A percentile compares a stretch with the other conserved stretches of the same genome.
Conservation (phyloP, 305 asterid genomes). For the Rubia occidens region DNA sequence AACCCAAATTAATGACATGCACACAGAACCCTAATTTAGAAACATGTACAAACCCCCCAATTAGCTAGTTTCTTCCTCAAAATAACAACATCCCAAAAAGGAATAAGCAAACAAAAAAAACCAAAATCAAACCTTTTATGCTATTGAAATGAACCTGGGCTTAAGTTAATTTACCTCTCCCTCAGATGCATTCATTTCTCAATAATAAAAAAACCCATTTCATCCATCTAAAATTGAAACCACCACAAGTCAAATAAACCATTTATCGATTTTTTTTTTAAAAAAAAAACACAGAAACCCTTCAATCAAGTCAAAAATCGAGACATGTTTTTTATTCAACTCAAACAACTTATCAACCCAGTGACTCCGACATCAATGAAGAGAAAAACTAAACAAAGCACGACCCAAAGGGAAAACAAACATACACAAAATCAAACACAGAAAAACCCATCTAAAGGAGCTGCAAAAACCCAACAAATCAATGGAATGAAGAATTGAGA, state of each 20-base stretch:
- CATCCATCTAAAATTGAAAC: neutral
- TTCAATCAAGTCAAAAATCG: neutral
- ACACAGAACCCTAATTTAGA: conserved; percentile 6
- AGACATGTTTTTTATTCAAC: neutral
- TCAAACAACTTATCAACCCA: neutral
- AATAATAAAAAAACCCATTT: neutral
- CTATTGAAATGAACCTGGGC: neutral
- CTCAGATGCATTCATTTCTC: neutral
- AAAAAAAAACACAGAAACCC: too few species aligned
- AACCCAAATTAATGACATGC: neutral
- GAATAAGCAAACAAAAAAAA: too few species aligned
- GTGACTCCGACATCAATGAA: neutral
- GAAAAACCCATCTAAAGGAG: neutral
- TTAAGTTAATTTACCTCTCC: neutral
- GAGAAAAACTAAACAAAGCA: neutral
- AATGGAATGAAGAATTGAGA: conserved; percentile 1
- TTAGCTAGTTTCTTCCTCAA: neutral
- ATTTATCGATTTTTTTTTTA: too few species aligned
- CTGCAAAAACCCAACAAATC: conserved; percentile 5
- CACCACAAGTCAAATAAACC: conserved; percentile 1
- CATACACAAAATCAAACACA: neutral
- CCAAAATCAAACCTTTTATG: neutral
- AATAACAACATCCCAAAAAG: too few species aligned
- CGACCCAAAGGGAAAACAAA: neutral
- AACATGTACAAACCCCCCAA: neutral